phyloP scores from a whole-genome alignment of 768 basidiomycete genomes.

The Jaapia argillacea region DNA sequence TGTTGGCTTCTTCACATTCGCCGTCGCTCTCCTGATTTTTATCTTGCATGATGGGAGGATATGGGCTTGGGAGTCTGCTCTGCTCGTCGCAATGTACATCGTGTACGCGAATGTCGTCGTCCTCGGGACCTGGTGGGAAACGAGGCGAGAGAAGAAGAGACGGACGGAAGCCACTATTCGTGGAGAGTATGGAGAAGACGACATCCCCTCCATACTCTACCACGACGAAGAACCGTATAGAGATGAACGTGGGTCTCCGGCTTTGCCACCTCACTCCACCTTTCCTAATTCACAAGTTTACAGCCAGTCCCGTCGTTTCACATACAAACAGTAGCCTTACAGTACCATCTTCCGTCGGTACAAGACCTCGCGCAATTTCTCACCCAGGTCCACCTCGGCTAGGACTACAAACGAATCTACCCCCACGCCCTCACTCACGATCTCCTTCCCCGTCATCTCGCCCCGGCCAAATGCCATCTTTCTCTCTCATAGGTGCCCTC shows the following conservation, averaged over 20 bases:
- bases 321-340: not conserved
- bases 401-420: conserved; percentile 27
- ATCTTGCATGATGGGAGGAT: conserved; percentile 76
- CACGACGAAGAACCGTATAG: conserved; percentile 40
- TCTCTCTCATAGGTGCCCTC: conserved; percentile 89
- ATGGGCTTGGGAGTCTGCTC: conserved; percentile 56
- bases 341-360: conserved; percentile 21
- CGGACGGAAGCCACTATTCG: conserved; percentile 42
- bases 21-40: conserved; percentile 64
- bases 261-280: too few species aligned
- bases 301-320: too few species aligned
- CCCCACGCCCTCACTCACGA: conserved; percentile 32
- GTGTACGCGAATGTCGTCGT: conserved; percentile 73
- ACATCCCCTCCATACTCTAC: conserved; percentile 21
- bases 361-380: conserved; percentile 29
- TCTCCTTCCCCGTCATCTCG: conserved; percentile 39
- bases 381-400: conserved; percentile 26
- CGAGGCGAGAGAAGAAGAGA: conserved; percentile 37
- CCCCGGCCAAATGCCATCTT: conserved; percentile 57
- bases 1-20: conserved; percentile 86
- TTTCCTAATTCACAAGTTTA: too few species aligned
- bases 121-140: conserved; percentile 67
- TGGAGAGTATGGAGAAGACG: conserved; percentile 47
- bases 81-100: conserved; percentile 65
- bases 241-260: conserved; percentile 51